Base-by-base conservation (phyloP, 192 early-diverging fungal species). In the Thoreauomyces humboldtii region DNA sequence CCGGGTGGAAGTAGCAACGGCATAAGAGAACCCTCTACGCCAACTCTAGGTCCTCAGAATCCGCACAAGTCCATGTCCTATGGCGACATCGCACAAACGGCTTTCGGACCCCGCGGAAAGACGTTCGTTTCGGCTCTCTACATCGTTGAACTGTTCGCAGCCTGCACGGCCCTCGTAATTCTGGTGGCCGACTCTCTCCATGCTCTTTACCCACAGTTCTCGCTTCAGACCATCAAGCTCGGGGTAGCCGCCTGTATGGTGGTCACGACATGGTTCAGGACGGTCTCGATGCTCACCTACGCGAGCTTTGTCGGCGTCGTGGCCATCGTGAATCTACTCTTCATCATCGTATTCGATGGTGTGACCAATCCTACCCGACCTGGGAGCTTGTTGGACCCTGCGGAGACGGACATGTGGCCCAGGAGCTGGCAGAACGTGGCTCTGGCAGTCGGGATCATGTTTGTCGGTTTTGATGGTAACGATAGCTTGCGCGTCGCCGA, bases 271-370 rank as follows among this genome's bases (percentile, higher is more conserved):
- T 75, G 75, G 34, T 67, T 72, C 2, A 54, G 63, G 54, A 86
- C 47, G 47, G 80, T 68, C 65, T 75, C 38, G 15, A 73, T 64
- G 67, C 73, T 86, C 14, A 73, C 83, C 0, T 89, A 83, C 62
- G 76, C 71, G 4, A 74, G 73, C 21, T 29, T 88, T 21, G 43
- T 90, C 7, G 88, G 88, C 0, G 73, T 90, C 29, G 50, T 87
- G 7, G 73, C 79, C 12, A 67, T 86, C 7, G 24, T 73, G 9
- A 70, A 72, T 51, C 65, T 90, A 48, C 69, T 86, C 7, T 27
- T 47, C 11, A 80, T 90, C 33, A 56, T 90, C 11, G 27, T 85
- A 19, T 77, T 65, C 41, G 78, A 89, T 62, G 88, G 88, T 28
- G 37, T 85, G 1, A 55, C 65, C 7, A 87, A 72, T 33, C 19